Percentiles rank a stretch among this genome's conserved stretches.
Evolutionary conservation across 164 flowering plant species (phyloP).

Genomic region (Cinnamomum micranthum): DNA sequence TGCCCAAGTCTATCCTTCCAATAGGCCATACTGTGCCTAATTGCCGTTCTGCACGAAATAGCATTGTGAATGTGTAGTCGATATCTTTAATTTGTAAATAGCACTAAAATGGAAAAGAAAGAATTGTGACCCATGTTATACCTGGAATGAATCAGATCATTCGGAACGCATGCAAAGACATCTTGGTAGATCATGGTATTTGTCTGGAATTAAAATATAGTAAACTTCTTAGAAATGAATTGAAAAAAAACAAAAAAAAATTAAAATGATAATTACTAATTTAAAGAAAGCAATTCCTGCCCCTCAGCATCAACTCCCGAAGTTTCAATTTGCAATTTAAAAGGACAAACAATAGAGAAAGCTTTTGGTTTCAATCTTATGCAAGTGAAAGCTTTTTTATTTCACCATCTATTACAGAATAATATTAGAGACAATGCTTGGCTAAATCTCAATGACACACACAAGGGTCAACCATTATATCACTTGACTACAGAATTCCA

Average conservation of each 20-base stretch:
- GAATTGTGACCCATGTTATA: constrained; percentile 14
- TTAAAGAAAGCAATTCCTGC: neutral
- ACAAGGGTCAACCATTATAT: no score
- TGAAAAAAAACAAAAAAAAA: neutral
- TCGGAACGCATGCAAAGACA: constrained; percentile 89
- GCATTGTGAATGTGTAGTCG: neutral
- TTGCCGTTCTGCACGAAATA: constrained; percentile 44
- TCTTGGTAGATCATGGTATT: constrained; percentile 87
- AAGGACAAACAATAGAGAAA: no score
- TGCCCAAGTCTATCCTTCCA: constrained; percentile 84
- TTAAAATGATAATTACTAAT: neutral
- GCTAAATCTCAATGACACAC: no score
- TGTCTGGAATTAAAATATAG: constrained; percentile 38
- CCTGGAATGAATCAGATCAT: constrained; percentile 88
- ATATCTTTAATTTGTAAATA: neutral
- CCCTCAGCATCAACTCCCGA: no score
- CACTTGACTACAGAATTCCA: no score
- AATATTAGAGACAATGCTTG: no score
- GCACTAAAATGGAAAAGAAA: neutral
- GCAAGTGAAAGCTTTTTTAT: no score
- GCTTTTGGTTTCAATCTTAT: no score
- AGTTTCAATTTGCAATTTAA: no score
- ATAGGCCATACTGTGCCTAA: constrained; percentile 61
- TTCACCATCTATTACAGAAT: no score
- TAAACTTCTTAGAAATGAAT: neutral